These are phyloP conservation scores for Botrytis medusae DNA, from an alignment of 2,329 filamentous ascomycete species.

Conservation along the genomic window DNA sequence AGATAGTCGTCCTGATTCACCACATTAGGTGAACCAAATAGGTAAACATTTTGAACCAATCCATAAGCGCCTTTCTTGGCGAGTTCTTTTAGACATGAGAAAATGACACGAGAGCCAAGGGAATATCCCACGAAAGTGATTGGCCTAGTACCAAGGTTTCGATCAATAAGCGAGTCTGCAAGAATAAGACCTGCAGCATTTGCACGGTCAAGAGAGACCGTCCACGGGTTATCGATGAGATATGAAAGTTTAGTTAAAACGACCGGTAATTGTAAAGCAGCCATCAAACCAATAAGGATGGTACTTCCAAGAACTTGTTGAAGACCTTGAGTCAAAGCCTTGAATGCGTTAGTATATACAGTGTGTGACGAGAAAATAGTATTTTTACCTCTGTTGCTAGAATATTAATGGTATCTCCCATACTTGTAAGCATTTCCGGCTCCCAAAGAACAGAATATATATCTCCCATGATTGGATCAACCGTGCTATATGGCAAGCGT, in stretches of 20 bases:
- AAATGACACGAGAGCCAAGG: slow-evolving; percentile 87
- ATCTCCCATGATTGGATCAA: slow-evolving; percentile 97
- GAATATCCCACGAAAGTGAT: slow-evolving; percentile 95
- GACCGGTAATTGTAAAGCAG: slow-evolving; percentile 86
- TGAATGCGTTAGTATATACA: slow-evolving; percentile 33
- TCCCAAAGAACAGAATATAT: slow-evolving; percentile 98
- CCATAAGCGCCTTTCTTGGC: slow-evolving; percentile 80
- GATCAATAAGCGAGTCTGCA: slow-evolving; percentile 88
- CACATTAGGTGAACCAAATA: slow-evolving; percentile 91
- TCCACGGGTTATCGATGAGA: slow-evolving; percentile 97
- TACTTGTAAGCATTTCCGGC: slow-evolving; percentile 94
- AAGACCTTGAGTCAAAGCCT: slow-evolving; percentile 92
- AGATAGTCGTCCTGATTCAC: slow-evolving; percentile 89
- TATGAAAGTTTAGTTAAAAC: slow-evolving; percentile 92
- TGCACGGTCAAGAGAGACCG: slow-evolving; percentile 89
- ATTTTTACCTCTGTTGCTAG: slow-evolving; percentile 85
- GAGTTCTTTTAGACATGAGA: slow-evolving; percentile 84
- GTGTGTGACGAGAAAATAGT: neutral
- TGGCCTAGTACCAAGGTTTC: slow-evolving; percentile 85
- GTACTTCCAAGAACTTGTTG: slow-evolving; percentile 94
- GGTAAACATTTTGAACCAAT: slow-evolving; percentile 89
- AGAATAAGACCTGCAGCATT: slow-evolving; percentile 87
- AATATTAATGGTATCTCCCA: slow-evolving; percentile 98
- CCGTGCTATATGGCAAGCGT: slow-evolving; percentile 89
- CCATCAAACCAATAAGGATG: slow-evolving; percentile 85